A percentile compares a stretch with the other conserved stretches of the same genome.
Conservation (phyloP, 768 basidiomycete genomes). For the Leccinum subtestaceum region DNA sequence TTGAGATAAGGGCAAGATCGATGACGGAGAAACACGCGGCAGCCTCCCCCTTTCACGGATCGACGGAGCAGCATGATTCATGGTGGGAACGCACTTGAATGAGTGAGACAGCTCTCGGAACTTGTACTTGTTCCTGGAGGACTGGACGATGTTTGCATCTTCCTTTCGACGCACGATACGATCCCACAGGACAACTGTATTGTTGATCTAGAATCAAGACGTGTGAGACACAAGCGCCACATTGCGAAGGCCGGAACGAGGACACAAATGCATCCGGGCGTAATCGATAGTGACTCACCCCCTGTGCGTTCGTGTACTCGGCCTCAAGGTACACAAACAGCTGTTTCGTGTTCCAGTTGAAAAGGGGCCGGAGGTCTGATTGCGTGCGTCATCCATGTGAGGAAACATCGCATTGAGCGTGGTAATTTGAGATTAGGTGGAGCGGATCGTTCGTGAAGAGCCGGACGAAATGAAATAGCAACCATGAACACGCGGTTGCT, state of each 20-base stretch:
- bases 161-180: constrained; percentile 80
- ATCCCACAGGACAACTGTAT: constrained; percentile 89
- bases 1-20: constrained; percentile 14
- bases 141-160: constrained; percentile 56
- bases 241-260: constrained; percentile 17
- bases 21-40: constrained; percentile 21
- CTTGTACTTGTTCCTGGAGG: constrained; percentile 75
- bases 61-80: neutral
- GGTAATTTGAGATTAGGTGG: constrained; percentile 17
- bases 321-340: constrained; percentile 84
- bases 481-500: constrained; percentile 23
- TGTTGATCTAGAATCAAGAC: constrained; percentile 48
- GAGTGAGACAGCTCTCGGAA: constrained; percentile 71
- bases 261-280: constrained; percentile 4
- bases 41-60: constrained; percentile 6
- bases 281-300: constrained; percentile 48
- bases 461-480: constrained; percentile 26
- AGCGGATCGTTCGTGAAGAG: constrained; percentile 9
- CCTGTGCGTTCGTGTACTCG: constrained; percentile 71
- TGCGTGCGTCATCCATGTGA: constrained; percentile 1
- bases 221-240: constrained; percentile 7
- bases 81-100: constrained; percentile 61
- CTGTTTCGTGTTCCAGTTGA: constrained; percentile 98
- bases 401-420: constrained; percentile 4
- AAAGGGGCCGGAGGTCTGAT: constrained; percentile 76